phyloP scores from a whole-genome alignment of 2,329 filamentous ascomycete genomes.

The Colletotrichum sp. region DNA sequence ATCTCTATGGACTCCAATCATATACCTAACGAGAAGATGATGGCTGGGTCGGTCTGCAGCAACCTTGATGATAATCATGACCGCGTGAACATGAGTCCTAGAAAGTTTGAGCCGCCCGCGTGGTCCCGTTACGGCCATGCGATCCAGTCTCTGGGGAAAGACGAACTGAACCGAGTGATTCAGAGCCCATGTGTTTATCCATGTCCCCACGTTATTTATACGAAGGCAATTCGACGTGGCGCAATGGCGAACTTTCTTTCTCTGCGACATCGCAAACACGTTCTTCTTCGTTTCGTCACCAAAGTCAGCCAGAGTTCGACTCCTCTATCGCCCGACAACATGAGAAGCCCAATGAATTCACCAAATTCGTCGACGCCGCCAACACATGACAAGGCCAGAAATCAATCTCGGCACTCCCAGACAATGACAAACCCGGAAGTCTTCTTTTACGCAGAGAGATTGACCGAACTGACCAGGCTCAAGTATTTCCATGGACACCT shows the following conservation, averaged over 20 bases:
- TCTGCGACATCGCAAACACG: background rate
- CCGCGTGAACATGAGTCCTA: background rate
- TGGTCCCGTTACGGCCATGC: background rate
- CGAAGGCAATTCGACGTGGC: background rate
- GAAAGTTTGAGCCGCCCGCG: background rate
- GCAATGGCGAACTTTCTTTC: background rate
- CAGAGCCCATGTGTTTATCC: background rate
- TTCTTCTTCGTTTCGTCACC: background rate
- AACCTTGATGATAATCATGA: background rate
- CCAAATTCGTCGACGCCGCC: background rate
- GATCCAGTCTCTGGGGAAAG: background rate
- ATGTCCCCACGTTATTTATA: background rate
- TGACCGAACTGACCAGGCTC: background rate
- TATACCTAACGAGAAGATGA: background rate
- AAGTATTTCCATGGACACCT: background rate
- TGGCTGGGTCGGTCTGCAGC: background rate
- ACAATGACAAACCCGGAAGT: background rate
- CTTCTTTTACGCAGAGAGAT: background rate
- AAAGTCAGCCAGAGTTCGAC: background rate
- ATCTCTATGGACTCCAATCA: background rate
- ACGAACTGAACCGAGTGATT: background rate
- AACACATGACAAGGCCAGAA: background rate
- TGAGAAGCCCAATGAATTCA: background rate
- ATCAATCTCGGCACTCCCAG: background rate
- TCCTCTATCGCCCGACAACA: background rate